Base-by-base conservation (phyloP, 2,329 filamentous ascomycete species). In the Rhinocladiella similis region DNA sequence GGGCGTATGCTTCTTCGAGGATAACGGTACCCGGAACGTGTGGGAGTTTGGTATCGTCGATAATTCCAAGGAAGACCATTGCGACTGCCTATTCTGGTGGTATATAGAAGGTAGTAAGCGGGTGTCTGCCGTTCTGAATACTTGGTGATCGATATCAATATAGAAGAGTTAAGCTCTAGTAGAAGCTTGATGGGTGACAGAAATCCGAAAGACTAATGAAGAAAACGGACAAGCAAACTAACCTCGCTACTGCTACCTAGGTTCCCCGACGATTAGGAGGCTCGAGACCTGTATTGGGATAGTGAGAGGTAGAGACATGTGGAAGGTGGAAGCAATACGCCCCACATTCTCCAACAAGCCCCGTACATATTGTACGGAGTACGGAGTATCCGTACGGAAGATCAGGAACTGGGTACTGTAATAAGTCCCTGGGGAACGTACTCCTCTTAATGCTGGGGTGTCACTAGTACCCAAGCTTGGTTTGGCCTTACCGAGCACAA, bases 21-120 rank as follows among this genome's bases (percentile, higher is more conserved):
- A 59, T 77, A 22, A 57, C 68, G 5, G 68, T 68, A 16, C 67
- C 68, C 6, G 68, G 68, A n/a, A 68, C 57, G 42, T 69, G 66
- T 35, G 68, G 66, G 49, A 68, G 53, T 29, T 66, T 69, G 29
- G 54, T 63, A 50, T 69, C 68, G 43, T 69, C 66, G 12, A 69
- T 48, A 39, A 69, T 67, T 29, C 67, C 67, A 12, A 69, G 56
- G 22, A 53, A 42, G 18, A 42, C 45, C 43, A 53, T 52, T 18
- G 42, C 48, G 45, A 50, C 20, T 36, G 38, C 36, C 27, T 38
- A 14, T 13, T 38, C 13, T 14, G 35, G 13, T 16, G 2, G 12
- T 16, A 14, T 38, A 7, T 35, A 7, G 29, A 35, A 5, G 35
- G 13, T 2, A 25, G 7, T 7, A 7, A 25, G 13, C 35, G 35